Conservation (phyloP, 352 stramenopile genomes). For the Pythium pectinolyticum region DNA sequence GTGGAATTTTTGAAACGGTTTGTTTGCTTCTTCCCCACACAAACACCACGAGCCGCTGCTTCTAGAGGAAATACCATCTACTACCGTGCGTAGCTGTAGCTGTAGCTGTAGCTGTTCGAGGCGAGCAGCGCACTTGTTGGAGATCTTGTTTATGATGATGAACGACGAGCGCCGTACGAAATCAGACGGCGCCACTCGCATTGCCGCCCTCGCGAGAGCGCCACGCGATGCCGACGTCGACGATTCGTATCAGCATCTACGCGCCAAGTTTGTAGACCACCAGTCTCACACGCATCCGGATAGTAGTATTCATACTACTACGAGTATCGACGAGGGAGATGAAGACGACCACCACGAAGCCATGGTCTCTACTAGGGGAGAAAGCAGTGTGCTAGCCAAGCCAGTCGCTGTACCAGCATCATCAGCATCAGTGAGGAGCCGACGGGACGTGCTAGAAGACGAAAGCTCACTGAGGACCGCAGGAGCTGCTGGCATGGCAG, state of each 20-base stretch:
- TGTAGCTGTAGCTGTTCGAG: too few species aligned
- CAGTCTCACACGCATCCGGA: too few species aligned
- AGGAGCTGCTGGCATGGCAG: too few species aligned
- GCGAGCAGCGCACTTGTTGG: too few species aligned
- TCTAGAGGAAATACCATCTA: too few species aligned
- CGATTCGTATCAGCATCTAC: constrained; percentile 5
- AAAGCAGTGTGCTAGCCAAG: too few species aligned
- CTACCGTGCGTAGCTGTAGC: too few species aligned
- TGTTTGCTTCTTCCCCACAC: background rate
- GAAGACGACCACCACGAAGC: constrained; percentile 3
- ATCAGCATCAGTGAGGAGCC: background rate
- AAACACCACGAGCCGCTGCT: too few species aligned
- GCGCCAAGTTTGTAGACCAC: constrained; percentile 7
- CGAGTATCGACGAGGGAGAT: constrained; percentile 20
- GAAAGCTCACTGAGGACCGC: background rate
- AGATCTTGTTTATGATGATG: constrained; percentile 12
- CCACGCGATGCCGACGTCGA: background rate
- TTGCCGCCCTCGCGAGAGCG: background rate
- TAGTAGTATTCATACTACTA: too few species aligned
- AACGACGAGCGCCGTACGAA: constrained; percentile 1
- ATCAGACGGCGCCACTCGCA: background rate
- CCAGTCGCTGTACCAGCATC: background rate
- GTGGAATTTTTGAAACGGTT: background rate
- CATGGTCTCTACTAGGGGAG: background rate
- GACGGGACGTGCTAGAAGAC: background rate